Evolutionary conservation across 495 filamentous ascomycete species (phyloP), one percentile per base, ranked within the genome.

Genomic region (Podospora fimiseda): DNA sequence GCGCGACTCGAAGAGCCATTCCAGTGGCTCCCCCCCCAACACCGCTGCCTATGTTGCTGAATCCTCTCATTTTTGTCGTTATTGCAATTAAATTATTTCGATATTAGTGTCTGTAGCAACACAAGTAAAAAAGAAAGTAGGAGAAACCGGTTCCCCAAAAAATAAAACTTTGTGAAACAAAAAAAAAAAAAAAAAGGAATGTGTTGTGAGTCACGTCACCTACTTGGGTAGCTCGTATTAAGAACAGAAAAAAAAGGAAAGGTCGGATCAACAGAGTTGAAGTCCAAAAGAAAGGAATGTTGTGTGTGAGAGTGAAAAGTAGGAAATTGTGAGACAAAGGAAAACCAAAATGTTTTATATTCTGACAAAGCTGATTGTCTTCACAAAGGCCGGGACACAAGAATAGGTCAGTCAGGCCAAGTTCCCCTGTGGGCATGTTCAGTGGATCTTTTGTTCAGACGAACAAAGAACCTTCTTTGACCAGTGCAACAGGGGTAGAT

Each of bases 1-100:
- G 40, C 56, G 62, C 22, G 51, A 62, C 4, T 49, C 55, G 48
- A 57, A 65, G 41, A 55, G 56, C 7, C 51, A 63, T 48, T 19
- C 37, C 50, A n/a, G 20, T 37, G 23, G 44, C 3, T 2, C 41
- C 21, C 9, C 52, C 53, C 13, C 33, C n/a, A n/a, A n/a, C n/a
- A n/a, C n/a, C 22, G 21, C 44, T 30, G 15, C 49, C 49, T 45
- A 22, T 16, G 19, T 39, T 40, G n/a, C n/a, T n/a, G 22, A 48
- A 38, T 11, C 44, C 50, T n/a, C 43, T 43, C 55, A 57, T 57
- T 11, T 50, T 57, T 14, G 18, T 3, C 6, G 22, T 7, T 9
- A 11, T 33, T 33, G 6, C 11, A 6, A 33, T 33, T 33, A 33
- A n/a, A n/a, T n/a, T n/a, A n/a, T n/a, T n/a, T n/a, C n/a, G n/a